Evolutionary conservation across 768 basidiomycete genomes (phyloP), one percentile per base, ranked within the genome.

Genomic region (Phylloporus arenicola): DNA sequence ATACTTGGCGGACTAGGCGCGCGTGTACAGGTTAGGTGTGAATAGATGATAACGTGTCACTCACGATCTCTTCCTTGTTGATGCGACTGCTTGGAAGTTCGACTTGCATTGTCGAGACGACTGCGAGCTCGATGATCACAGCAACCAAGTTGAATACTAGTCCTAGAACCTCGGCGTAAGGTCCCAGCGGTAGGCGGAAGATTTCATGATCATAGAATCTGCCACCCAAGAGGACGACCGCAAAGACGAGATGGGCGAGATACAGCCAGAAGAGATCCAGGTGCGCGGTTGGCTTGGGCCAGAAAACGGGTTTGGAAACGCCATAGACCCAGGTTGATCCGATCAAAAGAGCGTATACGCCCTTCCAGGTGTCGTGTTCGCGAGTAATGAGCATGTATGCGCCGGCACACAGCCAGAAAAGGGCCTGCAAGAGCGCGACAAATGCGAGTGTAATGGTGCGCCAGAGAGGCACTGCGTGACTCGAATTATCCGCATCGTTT

Each of bases 291-390:
- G 77, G 66, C 6, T 72, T 69, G 0, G 83, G 80, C 34, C 70
- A 70, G 25, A 75, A 59, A 13, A 84, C 68, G 1, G 84, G 80
- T 41, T 81, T 79, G 19, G 75, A 57, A 17, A 79, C 64, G 1
- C 83, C 80, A 57, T 87, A 89, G 34, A 86, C 63, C 89, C 89
- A 91, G 4, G 80, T 70, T 0, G 68, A 53, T 0, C 81, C 79
- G 22, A 79, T 58, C 27, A 84, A 60, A 43, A 84, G 68, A 0
- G 75, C 68, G 7, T 70, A 70, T 2, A 74, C 51, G 16, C 67
- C 72, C 13, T 48, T 55, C 70, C 75, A 75, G 2, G 55, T 27
- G 19, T 59, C 47, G 0, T 60, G 50, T 19, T 74, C 64, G 34
- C 67, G 67, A n/a, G 76, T 71, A 31, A 72, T 54, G 14, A 82